These are phyloP conservation scores for Penicillium sp. DNA, from an alignment of 2,329 filamentous ascomycete genomes.

Conservation along the genomic window DNA sequence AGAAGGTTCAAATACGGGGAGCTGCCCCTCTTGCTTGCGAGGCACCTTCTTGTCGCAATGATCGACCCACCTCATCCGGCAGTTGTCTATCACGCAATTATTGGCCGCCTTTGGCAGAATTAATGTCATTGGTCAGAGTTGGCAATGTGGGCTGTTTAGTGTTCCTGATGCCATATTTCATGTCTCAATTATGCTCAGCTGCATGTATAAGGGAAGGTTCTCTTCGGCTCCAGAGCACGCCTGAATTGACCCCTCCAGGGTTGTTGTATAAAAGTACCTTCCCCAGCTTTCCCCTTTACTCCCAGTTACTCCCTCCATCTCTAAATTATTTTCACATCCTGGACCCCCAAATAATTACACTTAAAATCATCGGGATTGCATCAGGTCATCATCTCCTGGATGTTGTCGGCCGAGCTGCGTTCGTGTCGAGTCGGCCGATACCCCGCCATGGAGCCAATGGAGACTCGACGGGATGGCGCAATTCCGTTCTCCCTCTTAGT, in stretches of 20 bases:
- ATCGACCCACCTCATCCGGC: constrained; percentile 18
- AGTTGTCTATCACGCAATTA: constrained; percentile 38
- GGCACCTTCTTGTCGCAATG: constrained; percentile 5
- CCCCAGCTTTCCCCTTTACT: background rate
- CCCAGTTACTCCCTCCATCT: background rate
- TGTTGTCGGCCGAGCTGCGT: constrained; percentile 24
- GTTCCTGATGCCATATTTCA: constrained; percentile 10
- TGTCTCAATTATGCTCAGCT: background rate
- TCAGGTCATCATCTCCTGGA: no score
- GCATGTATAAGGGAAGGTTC: no score
- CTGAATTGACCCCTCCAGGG: background rate
- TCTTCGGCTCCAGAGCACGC: background rate
- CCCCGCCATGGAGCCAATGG: constrained; percentile 28
- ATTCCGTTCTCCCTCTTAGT: constrained; percentile 20
- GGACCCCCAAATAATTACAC: background rate
- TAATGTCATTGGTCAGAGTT: constrained; percentile 26
- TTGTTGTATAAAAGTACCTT: background rate
- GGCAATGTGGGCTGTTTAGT: constrained; percentile 27
- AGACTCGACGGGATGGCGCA: constrained; percentile 32
- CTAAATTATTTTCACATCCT: background rate
- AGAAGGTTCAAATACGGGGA: constrained; percentile 17
- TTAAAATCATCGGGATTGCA: background rate
- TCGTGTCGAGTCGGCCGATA: constrained; percentile 23
- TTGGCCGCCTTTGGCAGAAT: constrained; percentile 32
- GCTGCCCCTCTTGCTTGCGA: constrained; percentile 13